Evolutionary conservation across 305 asterid species (phyloP).

Genomic region (Lippia alba): DNA sequence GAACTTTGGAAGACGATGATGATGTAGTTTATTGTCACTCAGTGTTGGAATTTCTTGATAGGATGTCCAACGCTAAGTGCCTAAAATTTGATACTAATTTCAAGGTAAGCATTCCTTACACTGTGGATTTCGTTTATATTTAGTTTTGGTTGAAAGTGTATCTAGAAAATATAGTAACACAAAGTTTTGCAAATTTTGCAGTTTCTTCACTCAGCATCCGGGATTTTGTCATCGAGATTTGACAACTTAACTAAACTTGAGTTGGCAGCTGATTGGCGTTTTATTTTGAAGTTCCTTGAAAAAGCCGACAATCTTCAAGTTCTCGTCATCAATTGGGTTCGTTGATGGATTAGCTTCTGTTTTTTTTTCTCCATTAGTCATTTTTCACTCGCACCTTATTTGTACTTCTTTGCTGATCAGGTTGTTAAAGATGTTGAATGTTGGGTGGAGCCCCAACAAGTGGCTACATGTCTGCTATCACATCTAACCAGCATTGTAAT

Average conservation of each 20-base stretch:
- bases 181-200: neutral
- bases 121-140: too few species aligned
- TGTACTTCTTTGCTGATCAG: neutral
- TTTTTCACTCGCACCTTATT: neutral
- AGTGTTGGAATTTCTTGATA: conserved; percentile 12
- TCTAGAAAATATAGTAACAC: too few species aligned
- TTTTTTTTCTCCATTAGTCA: neutral
- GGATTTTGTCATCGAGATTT: neutral
- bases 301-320: conserved; percentile 23
- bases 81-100: neutral
- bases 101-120: too few species aligned
- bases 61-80: neutral
- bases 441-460: too few species aligned
- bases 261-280: conserved; percentile 9
- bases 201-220: neutral
- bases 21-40: neutral
- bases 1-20: neutral
- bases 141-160: too few species aligned
- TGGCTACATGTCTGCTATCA: neutral
- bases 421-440: too few species aligned
- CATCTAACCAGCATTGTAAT: too few species aligned
- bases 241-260: conserved; percentile 22
- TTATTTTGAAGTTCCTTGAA: conserved; percentile 15
- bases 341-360: neutral
- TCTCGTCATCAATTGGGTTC: conserved; percentile 3